Base-by-base conservation (phyloP, 257 asterid species). In the Nicotiana undulata region DNA sequence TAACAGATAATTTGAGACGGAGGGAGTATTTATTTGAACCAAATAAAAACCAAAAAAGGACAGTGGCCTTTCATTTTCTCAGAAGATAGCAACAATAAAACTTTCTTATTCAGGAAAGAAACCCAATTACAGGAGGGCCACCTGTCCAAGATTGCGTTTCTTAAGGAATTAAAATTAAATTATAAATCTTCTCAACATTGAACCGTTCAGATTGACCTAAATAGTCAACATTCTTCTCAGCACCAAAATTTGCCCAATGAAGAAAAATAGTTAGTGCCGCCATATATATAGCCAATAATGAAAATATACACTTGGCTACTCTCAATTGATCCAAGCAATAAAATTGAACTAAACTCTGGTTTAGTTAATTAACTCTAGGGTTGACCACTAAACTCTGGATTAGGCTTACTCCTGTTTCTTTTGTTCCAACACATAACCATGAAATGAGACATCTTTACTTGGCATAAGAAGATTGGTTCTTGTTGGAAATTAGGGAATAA, bases 351-450 rank as follows among this genome's bases (percentile, higher is more conserved):
- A 32, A 85, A 88, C 86, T 76, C 46, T 29, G 86, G 86, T 81
- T 84, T 44, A 81, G 82, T 84, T 81, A 74, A 82, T 85, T 84
- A 91, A 90, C 92, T 79, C 82, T 63, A 88, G 86, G 84, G 91
- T 83, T 88, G 89, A 90, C 92, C 75, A 74, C 20, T 85, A 75
- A 81, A 82, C 72, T 75, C 75, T 10, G 72, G 85, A 81, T 87
- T 79, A 83, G 85, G 88, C 26, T 85, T 56, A 80, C 77, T 80
- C 88, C 83, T 86, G 94, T 90, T 85, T 79, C 90, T 84, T 84
- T 87, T 77, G 88, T 85, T 88, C 89, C 94, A 88, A 84, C 96
- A 89, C 86, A 86, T 61, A 9, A 85, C 70, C 85, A 80, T 16
- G 74, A 82, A 85, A 91, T 86, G 89, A 22, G 83, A 83, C 91